Conservation (phyloP, 495 filamentous ascomycete genomes). For the Jackrogersella minutella region DNA sequence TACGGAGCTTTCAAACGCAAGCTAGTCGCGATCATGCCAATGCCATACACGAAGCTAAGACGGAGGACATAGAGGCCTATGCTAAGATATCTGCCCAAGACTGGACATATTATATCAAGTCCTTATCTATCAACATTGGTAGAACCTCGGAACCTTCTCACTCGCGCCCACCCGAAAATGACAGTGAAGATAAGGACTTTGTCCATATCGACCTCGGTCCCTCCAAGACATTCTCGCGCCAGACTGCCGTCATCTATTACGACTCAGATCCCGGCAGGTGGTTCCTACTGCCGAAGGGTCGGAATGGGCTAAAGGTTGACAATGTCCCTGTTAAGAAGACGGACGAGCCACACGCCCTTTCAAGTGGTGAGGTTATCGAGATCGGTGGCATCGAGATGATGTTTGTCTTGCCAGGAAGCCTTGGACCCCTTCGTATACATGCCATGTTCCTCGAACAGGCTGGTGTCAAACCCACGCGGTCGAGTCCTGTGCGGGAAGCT, state of each 20-base stretch:
- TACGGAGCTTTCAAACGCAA: conserved; percentile 64
- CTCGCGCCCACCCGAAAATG: conserved; percentile 42
- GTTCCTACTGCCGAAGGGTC: conserved; percentile 85
- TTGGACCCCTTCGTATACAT: conserved; percentile 64
- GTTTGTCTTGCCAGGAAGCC: conserved; percentile 83
- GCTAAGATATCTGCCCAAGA: conserved; percentile 90
- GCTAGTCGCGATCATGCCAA: conserved; percentile 80
- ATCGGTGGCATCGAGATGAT: conserved; percentile 96
- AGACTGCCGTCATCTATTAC: conserved; percentile 87
- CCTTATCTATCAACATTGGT: conserved; percentile 82
- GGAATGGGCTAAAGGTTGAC: conserved; percentile 88
- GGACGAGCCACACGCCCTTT: conserved; percentile 60
- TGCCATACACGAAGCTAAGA: conserved; percentile 71
- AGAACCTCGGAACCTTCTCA: conserved; percentile 69
- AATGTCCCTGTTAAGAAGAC: conserved; percentile 69
- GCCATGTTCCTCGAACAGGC: conserved; percentile 61
- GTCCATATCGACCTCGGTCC: conserved; percentile 95
- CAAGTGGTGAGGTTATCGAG: conserved; percentile 87
- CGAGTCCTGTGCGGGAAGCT: conserved; percentile 43
- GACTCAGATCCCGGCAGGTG: conserved; percentile 73
- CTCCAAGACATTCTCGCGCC: conserved; percentile 87
- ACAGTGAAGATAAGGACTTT: conserved; percentile 47
- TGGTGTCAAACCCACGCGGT: conserved; percentile 45
- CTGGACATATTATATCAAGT: conserved; percentile 95
- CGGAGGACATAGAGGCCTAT: conserved; percentile 83